These are phyloP conservation scores for Dendrobium nobile DNA, from an alignment of 106 monocot genomes.

Conservation along the genomic window DNA sequence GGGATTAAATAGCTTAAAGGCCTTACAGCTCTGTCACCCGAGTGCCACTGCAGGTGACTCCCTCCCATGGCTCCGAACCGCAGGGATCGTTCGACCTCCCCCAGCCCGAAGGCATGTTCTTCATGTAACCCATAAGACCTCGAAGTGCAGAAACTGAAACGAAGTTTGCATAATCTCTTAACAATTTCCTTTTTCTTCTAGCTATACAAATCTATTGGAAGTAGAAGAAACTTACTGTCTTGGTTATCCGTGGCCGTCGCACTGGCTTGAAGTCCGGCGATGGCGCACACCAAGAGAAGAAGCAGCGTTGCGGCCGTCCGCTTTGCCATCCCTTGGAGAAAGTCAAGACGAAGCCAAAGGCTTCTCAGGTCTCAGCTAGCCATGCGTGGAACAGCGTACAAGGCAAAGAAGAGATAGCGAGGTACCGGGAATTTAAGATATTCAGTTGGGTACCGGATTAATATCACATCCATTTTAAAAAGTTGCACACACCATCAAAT, in stretches of 20 bases:
- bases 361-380: neutral
- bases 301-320: neutral
- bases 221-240: neutral
- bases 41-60: conserved; percentile 23
- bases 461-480: too few relatives aligned
- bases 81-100: conserved; percentile 34
- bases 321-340: neutral
- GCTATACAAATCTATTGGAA: neutral
- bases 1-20: neutral
- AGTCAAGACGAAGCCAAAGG: neutral
- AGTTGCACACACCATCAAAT: too few relatives aligned
- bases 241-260: neutral
- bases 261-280: conserved; percentile 1
- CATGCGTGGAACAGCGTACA: neutral
- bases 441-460: neutral
- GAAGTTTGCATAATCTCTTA: neutral
- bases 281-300: neutral
- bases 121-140: conserved; percentile 22
- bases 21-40: conserved; percentile 38
- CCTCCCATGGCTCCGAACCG: conserved; percentile 33
- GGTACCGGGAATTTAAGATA: neutral
- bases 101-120: conserved; percentile 39
- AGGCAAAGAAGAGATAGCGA: neutral
- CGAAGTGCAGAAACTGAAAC: conserved; percentile 31
- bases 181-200: neutral